Evolutionary conservation across 345 rosid genomes (phyloP), one percentile per base, ranked within the genome.

Genomic region (Mangifera indica): DNA sequence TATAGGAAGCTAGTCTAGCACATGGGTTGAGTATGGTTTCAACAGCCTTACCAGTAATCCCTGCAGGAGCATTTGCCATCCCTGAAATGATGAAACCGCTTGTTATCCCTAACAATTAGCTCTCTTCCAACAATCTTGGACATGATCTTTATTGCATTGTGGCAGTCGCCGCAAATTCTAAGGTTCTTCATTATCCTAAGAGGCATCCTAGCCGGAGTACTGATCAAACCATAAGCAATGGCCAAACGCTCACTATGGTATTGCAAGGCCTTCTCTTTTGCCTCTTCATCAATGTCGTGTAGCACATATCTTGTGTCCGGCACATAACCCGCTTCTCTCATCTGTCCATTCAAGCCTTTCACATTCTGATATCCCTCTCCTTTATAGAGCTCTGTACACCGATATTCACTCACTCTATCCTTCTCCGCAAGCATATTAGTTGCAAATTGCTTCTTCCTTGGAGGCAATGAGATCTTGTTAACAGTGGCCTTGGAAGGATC

Each of bases 131-230:
- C 90, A 52, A 85, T 82, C 77, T 70, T 82, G 0, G 89, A 88
- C 92, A 88, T 88, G 66, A 85, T 84, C 62, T 87, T 88, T 34
- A 85, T 84, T 0, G 88, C 89, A 63, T 85, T 85, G 76, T 88
- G 89, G 68, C 92, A 88, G 65, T 85, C 89, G 3, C 92, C 89
- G 0, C 92, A 88, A 12, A 88, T 88, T n/a, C 92, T 79, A 34
- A 88, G 85, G 56, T 85, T 88, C 84, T 84, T 85, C 72, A 88
- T 88, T 72, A 88, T 81, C 82, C 89, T 79, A 42, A 88, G 83
- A 24, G 88, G 76, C 10, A 76, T 87, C 76, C 90, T 84, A 46
- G 90, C 77, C 0, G 87, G 92, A 5, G 88, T 88, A 58, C 88
- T 86, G 21, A 86, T 88, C 76, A 86, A 80, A 69, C 90, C 92